Evolutionary conservation across 257 asterid species (phyloP).

Genomic region (Cinchona pubescens): DNA sequence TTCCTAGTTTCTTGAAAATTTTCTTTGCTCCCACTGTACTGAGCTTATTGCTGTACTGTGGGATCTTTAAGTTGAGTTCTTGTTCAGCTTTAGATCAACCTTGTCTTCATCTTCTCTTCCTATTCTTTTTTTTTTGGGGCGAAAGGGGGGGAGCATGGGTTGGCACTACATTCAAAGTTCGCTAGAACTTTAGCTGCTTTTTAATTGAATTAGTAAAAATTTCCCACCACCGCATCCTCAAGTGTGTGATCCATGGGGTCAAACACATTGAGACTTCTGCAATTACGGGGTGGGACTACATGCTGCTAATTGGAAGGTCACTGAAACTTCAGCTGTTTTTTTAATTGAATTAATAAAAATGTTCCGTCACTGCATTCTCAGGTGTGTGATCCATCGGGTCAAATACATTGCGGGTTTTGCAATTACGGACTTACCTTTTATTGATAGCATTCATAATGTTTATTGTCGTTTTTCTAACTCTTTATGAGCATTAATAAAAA

Average conservation of each 20-base stretch:
- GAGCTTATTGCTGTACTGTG: not conserved
- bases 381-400: not conserved
- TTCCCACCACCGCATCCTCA: not conserved
- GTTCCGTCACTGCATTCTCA: not conserved
- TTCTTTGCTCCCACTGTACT: not conserved
- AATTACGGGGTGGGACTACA: not conserved
- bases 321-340: not conserved
- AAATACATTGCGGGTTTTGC: not conserved
- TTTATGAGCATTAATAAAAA: no score
- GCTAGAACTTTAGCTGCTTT: not conserved
- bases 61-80: not conserved
- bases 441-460: not conserved
- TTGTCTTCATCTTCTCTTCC: not conserved
- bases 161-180: not conserved
- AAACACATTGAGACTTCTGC: not conserved
- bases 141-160: no score
- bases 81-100: not conserved
- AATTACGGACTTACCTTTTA: not conserved
- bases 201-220: not conserved
- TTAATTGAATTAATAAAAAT: not conserved
- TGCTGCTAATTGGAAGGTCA: not conserved
- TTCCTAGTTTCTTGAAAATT: not conserved
- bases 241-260: not conserved
- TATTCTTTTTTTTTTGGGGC: not conserved
- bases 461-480: conserved; percentile 15